A percentile compares a stretch with the other conserved stretches of the same genome.
Conservation (phyloP, 192 early-diverging fungal genomes). For the Phlyctochytrium bullatum region DNA sequence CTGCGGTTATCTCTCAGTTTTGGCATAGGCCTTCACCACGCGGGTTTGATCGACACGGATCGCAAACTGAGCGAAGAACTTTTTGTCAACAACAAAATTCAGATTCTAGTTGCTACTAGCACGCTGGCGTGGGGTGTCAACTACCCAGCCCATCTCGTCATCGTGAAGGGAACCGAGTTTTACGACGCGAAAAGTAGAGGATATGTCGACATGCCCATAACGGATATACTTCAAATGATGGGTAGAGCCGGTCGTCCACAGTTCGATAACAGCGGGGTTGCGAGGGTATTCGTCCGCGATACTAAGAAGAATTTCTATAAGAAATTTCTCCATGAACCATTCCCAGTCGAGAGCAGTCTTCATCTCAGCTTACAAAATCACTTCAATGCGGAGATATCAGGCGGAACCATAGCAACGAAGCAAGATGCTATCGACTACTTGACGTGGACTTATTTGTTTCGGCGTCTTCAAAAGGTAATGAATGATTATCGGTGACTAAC, state of each 20-base stretch:
- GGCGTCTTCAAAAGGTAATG: constrained; percentile 72
- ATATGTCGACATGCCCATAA: constrained; percentile 97
- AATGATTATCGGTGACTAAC: too few species aligned
- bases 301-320: constrained; percentile 98
- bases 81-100: constrained; percentile 93
- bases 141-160: constrained; percentile 94
- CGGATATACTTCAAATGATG: constrained; percentile 99
- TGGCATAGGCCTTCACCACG: constrained; percentile 98
- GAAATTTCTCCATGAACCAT: constrained; percentile 92
- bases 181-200: constrained; percentile 86
- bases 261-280: constrained; percentile 91
- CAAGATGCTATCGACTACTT: constrained; percentile 96
- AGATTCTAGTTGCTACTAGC: constrained; percentile 91
- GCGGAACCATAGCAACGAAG: constrained; percentile 80
- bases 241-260: constrained; percentile 95
- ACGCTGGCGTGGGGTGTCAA: constrained; percentile 99
- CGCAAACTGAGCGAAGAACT: constrained; percentile 87
- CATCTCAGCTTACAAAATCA: constrained; percentile 73
- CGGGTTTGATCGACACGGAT: constrained; percentile 86
- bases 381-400: constrained; percentile 91
- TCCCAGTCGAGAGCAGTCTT: constrained; percentile 56
- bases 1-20: constrained; percentile 80
- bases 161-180: constrained; percentile 97
- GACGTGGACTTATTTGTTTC: constrained; percentile 95
- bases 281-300: constrained; percentile 91